A percentile compares a stretch with the other conserved stretches of the same genome.
Evolutionary conservation across 345 rosid species (phyloP).

Genomic region (Geranium rotundifolium): DNA sequence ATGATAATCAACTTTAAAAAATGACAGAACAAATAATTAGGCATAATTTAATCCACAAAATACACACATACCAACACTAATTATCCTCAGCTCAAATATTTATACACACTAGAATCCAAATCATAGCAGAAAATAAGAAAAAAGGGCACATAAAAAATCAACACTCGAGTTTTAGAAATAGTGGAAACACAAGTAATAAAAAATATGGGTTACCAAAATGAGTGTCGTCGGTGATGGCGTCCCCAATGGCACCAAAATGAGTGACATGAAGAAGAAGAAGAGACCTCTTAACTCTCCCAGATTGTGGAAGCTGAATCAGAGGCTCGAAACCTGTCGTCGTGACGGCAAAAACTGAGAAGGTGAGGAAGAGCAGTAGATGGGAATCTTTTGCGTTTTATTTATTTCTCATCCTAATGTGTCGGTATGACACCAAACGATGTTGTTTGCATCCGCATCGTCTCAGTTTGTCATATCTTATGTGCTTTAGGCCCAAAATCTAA

Average conservation of each 20-base stretch:
- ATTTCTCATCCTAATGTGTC: too few relatives aligned
- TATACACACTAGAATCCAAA: background rate
- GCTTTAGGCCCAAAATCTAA: too few relatives aligned
- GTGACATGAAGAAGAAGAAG: slow-evolving; percentile 29
- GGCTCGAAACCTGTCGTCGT: slow-evolving; percentile 39
- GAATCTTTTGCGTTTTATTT: too few relatives aligned
- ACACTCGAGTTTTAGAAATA: background rate
- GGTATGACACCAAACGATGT: too few relatives aligned
- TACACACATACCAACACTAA: background rate
- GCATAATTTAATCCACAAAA: background rate
- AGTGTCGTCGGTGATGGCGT: slow-evolving; percentile 61
- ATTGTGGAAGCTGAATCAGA: slow-evolving; percentile 43
- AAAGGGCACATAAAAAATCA: background rate
- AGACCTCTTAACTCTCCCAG: slow-evolving; percentile 40
- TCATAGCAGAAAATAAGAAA: background rate
- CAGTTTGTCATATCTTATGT: too few relatives aligned
- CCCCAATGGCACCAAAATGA: slow-evolving; percentile 64
- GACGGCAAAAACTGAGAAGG: slow-evolving; percentile 17
- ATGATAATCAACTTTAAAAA: too few relatives aligned
- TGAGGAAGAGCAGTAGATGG: slow-evolving; percentile 1
- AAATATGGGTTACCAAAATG: slow-evolving; percentile 23
- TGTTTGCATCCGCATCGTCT: too few relatives aligned
- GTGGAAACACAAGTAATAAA: background rate
- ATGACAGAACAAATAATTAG: background rate
- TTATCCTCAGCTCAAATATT: background rate